Conservation (phyloP, 768 basidiomycete genomes). For the Termitomyces titanicus region DNA sequence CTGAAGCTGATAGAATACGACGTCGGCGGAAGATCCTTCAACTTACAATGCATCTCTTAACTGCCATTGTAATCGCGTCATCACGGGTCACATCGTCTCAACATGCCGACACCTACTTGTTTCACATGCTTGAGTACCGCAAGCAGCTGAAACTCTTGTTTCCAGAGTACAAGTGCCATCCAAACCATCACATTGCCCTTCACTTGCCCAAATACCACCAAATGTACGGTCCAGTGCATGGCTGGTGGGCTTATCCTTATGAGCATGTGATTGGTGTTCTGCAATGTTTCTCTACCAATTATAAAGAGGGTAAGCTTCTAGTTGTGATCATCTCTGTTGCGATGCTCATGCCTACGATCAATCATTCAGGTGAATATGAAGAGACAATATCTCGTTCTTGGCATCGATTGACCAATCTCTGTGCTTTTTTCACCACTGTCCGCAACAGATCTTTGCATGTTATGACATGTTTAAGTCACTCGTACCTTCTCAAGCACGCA, state of each 20-base stretch:
- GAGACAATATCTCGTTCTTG: background rate
- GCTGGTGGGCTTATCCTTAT: conserved; percentile 17
- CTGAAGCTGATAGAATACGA: background rate
- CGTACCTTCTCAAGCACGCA: background rate
- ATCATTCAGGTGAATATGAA: background rate
- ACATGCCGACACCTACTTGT: background rate
- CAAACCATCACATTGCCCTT: conserved; percentile 37
- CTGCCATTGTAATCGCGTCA: conserved; percentile 26
- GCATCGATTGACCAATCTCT: background rate
- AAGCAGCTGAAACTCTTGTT: conserved; percentile 13
- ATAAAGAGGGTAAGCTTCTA: background rate
- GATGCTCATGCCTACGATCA: too few relatives aligned
- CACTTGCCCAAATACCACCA: conserved; percentile 28
- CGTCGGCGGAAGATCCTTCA: conserved; percentile 26
- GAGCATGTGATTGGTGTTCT: conserved; percentile 14
- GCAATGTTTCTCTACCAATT: conserved; percentile 5
- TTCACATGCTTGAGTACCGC: background rate
- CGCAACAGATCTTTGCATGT: background rate
- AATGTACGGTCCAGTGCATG: background rate
- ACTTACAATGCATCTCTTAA: conserved; percentile 26
- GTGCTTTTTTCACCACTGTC: background rate
- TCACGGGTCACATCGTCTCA: background rate
- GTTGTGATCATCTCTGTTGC: background rate
- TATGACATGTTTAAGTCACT: background rate
- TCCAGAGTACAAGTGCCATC: conserved; percentile 19